Evolutionary conservation across 768 basidiomycete species (phyloP).

Genomic region (Tricholoma sp.): DNA sequence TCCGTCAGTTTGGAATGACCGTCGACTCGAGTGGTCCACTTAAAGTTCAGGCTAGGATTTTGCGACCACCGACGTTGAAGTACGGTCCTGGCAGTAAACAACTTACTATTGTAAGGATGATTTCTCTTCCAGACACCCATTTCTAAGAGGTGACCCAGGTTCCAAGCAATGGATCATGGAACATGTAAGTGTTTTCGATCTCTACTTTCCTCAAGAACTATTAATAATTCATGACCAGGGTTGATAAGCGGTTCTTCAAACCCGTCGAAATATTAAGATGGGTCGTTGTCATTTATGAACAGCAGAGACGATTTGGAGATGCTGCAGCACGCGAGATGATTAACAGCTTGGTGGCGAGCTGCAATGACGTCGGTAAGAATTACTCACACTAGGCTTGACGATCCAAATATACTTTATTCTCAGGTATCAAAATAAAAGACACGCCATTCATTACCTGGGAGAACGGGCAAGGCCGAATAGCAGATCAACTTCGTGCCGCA

Average conservation of each 20-base stretch:
- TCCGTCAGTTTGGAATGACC: slow-evolving; percentile 66
- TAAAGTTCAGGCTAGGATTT: slow-evolving; percentile 53
- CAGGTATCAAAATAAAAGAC: slow-evolving; percentile 56
- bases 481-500: slow-evolving; percentile 45
- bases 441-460: slow-evolving; percentile 45
- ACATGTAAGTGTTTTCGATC: slow-evolving; percentile 49
- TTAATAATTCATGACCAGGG: slow-evolving; percentile 34
- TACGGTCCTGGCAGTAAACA: slow-evolving; percentile 59
- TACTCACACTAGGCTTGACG: not conserved
- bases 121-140: not conserved
- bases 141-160: slow-evolving; percentile 28
- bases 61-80: slow-evolving; percentile 58
- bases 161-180: slow-evolving; percentile 71
- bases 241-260: slow-evolving; percentile 65
- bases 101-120: slow-evolving; percentile 47
- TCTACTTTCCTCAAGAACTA: not conserved
- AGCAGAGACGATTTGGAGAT: slow-evolving; percentile 47
- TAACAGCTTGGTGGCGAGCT: slow-evolving; percentile 42
- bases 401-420: not conserved
- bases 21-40: slow-evolving; percentile 53
- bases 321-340: slow-evolving; percentile 51
- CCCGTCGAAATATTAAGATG: slow-evolving; percentile 51
- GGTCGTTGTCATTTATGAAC: slow-evolving; percentile 66
- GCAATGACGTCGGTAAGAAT: slow-evolving; percentile 53
- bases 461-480: slow-evolving; percentile 53